These are phyloP conservation scores for Clausena lansium DNA, from an alignment of 345 rosid species.

Conservation along the genomic window DNA sequence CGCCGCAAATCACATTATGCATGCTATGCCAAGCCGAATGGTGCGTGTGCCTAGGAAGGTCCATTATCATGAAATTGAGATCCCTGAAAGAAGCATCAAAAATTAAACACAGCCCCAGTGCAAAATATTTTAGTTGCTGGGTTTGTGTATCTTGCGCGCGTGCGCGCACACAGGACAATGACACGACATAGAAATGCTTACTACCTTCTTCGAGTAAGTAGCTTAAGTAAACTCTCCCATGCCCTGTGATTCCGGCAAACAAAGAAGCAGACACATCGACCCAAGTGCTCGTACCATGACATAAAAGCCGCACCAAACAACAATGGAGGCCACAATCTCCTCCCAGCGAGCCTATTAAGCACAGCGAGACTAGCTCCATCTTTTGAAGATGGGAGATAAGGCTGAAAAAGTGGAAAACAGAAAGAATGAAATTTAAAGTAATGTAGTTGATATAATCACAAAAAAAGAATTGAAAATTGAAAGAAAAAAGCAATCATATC, in stretches of 20 bases:
- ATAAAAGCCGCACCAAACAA: constrained; percentile 55
- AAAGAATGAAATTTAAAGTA: not conserved
- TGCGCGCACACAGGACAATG: no score
- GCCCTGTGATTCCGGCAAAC: constrained; percentile 59
- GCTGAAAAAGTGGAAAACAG: constrained; percentile 32
- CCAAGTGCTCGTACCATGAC: constrained; percentile 85
- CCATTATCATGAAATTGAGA: constrained; percentile 35
- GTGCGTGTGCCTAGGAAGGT: constrained; percentile 73
- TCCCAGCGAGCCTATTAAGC: constrained; percentile 55
- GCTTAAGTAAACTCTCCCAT: constrained; percentile 67
- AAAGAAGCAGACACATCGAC: constrained; percentile 59
- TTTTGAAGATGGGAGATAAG: constrained; percentile 39
- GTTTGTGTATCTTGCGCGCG: not conserved
- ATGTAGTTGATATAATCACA: not conserved
- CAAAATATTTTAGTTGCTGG: not conserved
- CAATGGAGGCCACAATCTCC: constrained; percentile 73
- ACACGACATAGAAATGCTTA: no score
- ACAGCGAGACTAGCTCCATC: constrained; percentile 43
- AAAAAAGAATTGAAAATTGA: not conserved
- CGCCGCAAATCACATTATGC: constrained; percentile 84
- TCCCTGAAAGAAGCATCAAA: constrained; percentile 34
- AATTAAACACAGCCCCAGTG: not conserved
- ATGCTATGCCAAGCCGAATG: constrained; percentile 76
- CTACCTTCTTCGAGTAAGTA: constrained; percentile 58
- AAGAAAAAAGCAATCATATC: not conserved